Conservation (phyloP, 2,329 filamentous ascomycete genomes). For the Botryosphaeria agaves region DNA sequence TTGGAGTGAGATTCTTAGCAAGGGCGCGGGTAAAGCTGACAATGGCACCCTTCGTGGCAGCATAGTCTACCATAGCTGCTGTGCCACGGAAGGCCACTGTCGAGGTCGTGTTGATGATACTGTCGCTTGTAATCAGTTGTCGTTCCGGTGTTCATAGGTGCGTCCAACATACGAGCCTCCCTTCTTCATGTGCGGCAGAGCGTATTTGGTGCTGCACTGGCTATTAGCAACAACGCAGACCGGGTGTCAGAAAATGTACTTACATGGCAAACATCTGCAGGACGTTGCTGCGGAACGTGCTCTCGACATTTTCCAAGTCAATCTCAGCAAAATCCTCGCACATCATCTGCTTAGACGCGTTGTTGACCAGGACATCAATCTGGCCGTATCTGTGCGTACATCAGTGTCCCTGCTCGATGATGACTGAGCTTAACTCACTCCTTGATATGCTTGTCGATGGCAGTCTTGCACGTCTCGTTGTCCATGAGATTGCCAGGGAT, state of each 20-base stretch:
- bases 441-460: constrained; percentile 38
- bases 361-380: constrained; percentile 27
- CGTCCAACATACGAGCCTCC: constrained; percentile 22
- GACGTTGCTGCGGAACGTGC: background rate
- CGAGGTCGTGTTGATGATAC: constrained; percentile 73
- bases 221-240: too few relatives aligned
- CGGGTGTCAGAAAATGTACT: too few relatives aligned
- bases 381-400: background rate
- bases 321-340: constrained; percentile 20
- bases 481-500: constrained; percentile 47
- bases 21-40: constrained; percentile 62
- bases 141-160: background rate
- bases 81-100: constrained; percentile 22
- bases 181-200: constrained; percentile 54
- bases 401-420: background rate
- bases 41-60: constrained; percentile 61
- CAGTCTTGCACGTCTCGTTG: constrained; percentile 49
- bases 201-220: constrained; percentile 62
- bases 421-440: background rate
- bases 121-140: constrained; percentile 21
- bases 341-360: constrained; percentile 59
- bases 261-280: constrained; percentile 17
- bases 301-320: background rate
- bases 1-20: constrained; percentile 53
- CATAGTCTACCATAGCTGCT: constrained; percentile 56